These are phyloP conservation scores for Penicillium sp. DNA, from an alignment of 2,329 filamentous ascomycete species.

Conservation along the genomic window DNA sequence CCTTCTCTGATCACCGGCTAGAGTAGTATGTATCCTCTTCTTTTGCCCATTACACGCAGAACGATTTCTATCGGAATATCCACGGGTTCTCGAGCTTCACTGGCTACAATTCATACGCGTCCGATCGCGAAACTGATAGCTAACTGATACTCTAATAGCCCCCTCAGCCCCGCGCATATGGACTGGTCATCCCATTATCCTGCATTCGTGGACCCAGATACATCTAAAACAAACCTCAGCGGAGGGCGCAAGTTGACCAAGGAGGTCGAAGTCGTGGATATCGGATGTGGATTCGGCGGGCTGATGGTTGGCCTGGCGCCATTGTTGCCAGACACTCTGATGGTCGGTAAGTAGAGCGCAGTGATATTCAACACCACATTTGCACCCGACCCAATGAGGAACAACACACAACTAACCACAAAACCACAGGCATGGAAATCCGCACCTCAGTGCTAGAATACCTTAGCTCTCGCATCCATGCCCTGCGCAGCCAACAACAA, in stretches of 20 bases:
- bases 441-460: slow-evolving; percentile 86
- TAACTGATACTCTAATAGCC: slow-evolving; percentile 53
- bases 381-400: neutral
- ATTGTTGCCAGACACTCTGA: slow-evolving; percentile 73
- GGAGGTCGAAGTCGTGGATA: slow-evolving; percentile 88
- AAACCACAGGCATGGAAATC: slow-evolving; percentile 77
- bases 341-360: slow-evolving; percentile 63
- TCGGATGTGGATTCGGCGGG: slow-evolving; percentile 94
- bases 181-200: slow-evolving; percentile 88
- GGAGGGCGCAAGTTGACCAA: slow-evolving; percentile 53
- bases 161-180: slow-evolving; percentile 75
- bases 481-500: slow-evolving; percentile 59
- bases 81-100: neutral
- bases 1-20: slow-evolving; percentile 90
- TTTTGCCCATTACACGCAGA: neutral
- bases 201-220: slow-evolving; percentile 56
- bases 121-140: slow-evolving; percentile 1
- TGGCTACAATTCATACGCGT: neutral
- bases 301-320: slow-evolving; percentile 82
- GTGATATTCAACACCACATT: neutral
- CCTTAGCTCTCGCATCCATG: slow-evolving; percentile 81
- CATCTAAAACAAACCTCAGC: slow-evolving; percentile 31
- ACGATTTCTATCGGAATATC: no score
- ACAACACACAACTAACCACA: neutral
- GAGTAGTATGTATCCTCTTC: slow-evolving; percentile 65